phyloP scores from a whole-genome alignment of 2,329 filamentous ascomycete species.

The Epichloe gansuensis region DNA sequence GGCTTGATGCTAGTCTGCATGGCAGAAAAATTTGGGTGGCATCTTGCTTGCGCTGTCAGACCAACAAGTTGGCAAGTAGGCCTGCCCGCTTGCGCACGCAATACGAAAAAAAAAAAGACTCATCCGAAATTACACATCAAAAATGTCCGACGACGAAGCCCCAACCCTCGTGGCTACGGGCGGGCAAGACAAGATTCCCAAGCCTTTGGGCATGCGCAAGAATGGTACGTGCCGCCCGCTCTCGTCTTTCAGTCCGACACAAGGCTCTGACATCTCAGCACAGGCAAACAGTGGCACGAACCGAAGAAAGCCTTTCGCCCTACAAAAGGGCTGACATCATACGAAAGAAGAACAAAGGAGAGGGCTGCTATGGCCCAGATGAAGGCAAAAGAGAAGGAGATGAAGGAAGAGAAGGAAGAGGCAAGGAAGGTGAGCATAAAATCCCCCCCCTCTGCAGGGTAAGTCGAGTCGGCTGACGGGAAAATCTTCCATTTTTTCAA shows the following conservation, averaged over 20 bases:
- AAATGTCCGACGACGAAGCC: constrained; percentile 3
- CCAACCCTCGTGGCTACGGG: background rate
- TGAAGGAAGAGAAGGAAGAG: constrained; percentile 93
- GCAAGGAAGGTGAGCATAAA: constrained; percentile 56
- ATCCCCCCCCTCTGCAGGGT: background rate
- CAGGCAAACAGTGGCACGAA: constrained; percentile 92
- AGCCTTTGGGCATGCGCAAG: constrained; percentile 57
- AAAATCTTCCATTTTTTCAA: constrained; percentile 8
- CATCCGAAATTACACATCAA: background rate
- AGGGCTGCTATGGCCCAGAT: constrained; percentile 59
- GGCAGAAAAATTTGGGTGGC: constrained; percentile 4
- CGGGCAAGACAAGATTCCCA: constrained; percentile 21
- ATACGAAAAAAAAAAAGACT: background rate
- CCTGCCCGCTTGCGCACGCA: background rate
- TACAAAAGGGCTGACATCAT: constrained; percentile 62
- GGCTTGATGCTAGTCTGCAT: background rate
- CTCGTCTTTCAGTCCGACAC: background rate
- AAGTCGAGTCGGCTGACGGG: background rate
- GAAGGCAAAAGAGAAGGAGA: constrained; percentile 87
- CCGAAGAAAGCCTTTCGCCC: constrained; percentile 78
- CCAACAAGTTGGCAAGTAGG: background rate
- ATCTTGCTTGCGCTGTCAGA: background rate
- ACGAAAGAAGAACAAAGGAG: constrained; percentile 59
- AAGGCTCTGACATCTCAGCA: constrained; percentile 4
- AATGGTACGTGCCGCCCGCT: constrained; percentile 48